Base-by-base conservation (phyloP, 2,329 filamentous ascomycete species). In the Aureobasidium namibiae region DNA sequence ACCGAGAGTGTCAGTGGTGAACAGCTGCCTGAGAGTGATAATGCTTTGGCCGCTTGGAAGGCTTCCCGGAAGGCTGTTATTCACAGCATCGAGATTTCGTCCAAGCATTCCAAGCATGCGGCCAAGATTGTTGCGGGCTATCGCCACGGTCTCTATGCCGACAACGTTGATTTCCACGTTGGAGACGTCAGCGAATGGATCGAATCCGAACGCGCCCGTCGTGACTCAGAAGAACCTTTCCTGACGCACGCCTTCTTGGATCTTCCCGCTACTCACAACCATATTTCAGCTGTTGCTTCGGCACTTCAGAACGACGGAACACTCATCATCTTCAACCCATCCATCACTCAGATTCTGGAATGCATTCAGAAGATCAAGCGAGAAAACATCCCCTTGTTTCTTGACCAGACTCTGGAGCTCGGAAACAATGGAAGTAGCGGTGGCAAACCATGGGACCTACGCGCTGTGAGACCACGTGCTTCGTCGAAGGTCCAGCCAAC, bases 261-360 rank as follows among this genome's bases (percentile, higher is more conserved):
- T 68, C 79, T 94, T 61, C 88, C 89, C 0, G 78, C 77, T 31
- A 80, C 85, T 1, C 76, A 89, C 56, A 64, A 69, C 11, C 78
- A 82, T 62, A 62, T 84, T 16, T 71, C 73, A 1, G 74, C 74
- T 26, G 75, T 86, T 23, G 74, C 80, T 5, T 68, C 76, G n/a
- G 82, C 84, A 14, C 72, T 94, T 56, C 81, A 81, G 39, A 77
- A 81, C 1, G 82, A 88, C 66, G 88, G 85, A 0, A 75, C 82
- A 9, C 74, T 92, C 33, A 76, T 87, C 14, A 78, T 90, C 1
- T 94, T 91, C 73, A 85, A 84, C 63, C 89, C 89, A 0, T 89
- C 84, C 65, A 84, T 94, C 61, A 91, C 88, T 10, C 89, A 92
- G 70, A 87, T 92, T 59, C 83, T 80, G 41, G 80, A 84, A 5